A percentile compares a stretch with the other conserved stretches of the same genome.
Conservation (phyloP, 2,329 filamentous ascomycete species). For the Beauveria scarabaeidicola region DNA sequence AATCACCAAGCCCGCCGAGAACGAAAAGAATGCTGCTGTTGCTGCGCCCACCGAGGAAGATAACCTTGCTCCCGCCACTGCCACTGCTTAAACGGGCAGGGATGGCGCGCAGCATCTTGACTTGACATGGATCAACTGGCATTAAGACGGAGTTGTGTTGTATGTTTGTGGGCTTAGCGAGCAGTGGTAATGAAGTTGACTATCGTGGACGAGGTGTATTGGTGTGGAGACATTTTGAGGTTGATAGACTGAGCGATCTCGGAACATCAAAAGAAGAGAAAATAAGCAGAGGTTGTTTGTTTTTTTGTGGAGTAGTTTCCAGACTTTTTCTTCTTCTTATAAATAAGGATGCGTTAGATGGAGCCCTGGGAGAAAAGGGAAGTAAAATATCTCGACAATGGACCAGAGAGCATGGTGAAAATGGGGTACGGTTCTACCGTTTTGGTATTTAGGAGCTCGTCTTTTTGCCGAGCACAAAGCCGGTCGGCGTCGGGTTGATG, state of each 20-base stretch:
- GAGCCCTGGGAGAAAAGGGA: not conserved
- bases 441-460: not conserved
- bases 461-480: not conserved
- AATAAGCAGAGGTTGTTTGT: not conserved
- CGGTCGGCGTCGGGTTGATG: not conserved
- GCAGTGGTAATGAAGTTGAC: constrained; percentile 5
- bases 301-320: not conserved
- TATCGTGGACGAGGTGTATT: not conserved
- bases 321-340: not conserved
- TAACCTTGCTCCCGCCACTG: constrained; percentile 25
- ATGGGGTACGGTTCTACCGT: constrained; percentile 1
- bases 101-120: not conserved
- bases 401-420: not conserved
- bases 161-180: constrained; percentile 10
- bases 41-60: constrained; percentile 25
- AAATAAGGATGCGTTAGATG: not conserved
- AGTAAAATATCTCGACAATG: not conserved
- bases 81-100: constrained; percentile 5
- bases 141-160: constrained; percentile 11
- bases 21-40: constrained; percentile 19
- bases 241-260: not conserved
- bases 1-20: constrained; percentile 23
- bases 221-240: not conserved
- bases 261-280: constrained; percentile 13
- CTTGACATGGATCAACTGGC: not conserved